Evolutionary conservation across 2,329 filamentous ascomycete species (phyloP).

Genomic region (Ambrosiella beaveri): DNA sequence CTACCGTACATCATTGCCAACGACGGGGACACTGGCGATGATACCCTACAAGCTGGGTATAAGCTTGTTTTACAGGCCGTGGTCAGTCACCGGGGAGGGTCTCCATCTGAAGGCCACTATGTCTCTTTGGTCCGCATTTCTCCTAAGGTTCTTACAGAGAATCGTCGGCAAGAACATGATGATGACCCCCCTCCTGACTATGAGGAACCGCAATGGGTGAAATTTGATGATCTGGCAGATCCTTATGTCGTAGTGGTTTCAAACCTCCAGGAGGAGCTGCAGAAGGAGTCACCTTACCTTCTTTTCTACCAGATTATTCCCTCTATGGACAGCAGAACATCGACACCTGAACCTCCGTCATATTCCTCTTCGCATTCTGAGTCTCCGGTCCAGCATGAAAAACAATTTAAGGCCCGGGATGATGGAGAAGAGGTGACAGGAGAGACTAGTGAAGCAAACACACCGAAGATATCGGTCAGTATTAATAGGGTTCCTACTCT

Average conservation of each 20-base stretch:
- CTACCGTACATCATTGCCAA: conserved; percentile 69
- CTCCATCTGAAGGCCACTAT: conserved; percentile 64
- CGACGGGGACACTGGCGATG: conserved; percentile 19
- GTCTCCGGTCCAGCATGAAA: neutral
- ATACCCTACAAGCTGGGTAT: conserved; percentile 68
- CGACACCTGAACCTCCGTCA: conserved; percentile 38
- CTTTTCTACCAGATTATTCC: conserved; percentile 91
- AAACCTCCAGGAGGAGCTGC: conserved; percentile 58
- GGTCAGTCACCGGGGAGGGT: conserved; percentile 66
- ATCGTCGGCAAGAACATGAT: conserved; percentile 29
- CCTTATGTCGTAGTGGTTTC: conserved; percentile 60
- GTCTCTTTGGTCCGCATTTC: conserved; percentile 67
- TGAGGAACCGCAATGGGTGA: conserved; percentile 65
- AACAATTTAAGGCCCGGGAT: neutral
- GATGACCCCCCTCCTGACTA: conserved; percentile 46
- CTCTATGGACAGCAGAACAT: conserved; percentile 47
- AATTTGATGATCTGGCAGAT: conserved; percentile 71
- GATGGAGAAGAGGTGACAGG: neutral
- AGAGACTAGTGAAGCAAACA: neutral
- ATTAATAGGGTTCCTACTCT: conserved; percentile 9
- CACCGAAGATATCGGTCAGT: conserved; percentile 1
- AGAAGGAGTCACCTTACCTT: conserved; percentile 81
- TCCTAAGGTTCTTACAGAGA: conserved; percentile 42
- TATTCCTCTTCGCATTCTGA: conserved; percentile 35
- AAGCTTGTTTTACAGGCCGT: conserved; percentile 83